Percentiles rank a stretch among this genome's conserved stretches.
Conservation (phyloP, 768 basidiomycete genomes). For the Lanmaoa rubissima region DNA sequence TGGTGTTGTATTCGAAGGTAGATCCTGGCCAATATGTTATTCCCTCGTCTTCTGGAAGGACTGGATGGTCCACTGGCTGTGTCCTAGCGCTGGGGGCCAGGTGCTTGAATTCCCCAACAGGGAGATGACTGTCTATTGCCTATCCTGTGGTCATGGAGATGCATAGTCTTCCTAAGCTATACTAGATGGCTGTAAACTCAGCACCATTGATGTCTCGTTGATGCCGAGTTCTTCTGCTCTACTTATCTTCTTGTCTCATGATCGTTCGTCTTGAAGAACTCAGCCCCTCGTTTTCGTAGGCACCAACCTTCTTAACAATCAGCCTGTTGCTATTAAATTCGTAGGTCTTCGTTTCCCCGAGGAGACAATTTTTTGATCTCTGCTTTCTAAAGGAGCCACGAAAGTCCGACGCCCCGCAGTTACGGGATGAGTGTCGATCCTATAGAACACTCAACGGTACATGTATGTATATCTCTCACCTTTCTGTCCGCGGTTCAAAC, state of each 20-base stretch:
- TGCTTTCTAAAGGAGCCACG: constrained; percentile 71
- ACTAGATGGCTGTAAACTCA: constrained; percentile 4
- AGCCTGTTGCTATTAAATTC: constrained; percentile 96
- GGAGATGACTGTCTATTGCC: constrained; percentile 5
- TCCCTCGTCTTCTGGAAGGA: not conserved
- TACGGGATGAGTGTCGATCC: constrained; percentile 95
- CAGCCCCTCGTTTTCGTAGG: constrained; percentile 45
- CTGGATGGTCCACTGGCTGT: not conserved
- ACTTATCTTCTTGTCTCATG: not conserved
- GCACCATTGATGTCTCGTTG: constrained; percentile 5
- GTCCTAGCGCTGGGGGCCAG: constrained; percentile 5
- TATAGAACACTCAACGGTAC: constrained; percentile 94
- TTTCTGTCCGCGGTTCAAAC: constrained; percentile 14
- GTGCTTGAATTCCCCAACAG: constrained; percentile 12
- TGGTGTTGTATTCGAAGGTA: constrained; percentile 96
- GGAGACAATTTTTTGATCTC: constrained; percentile 14
- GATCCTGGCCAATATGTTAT: not conserved
- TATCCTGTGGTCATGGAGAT: constrained; percentile 6
- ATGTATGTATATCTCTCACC: constrained; percentile 49
- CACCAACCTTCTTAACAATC: constrained; percentile 77
- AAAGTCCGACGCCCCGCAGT: constrained; percentile 96
- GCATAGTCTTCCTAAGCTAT: constrained; percentile 2
- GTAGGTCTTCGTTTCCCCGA: constrained; percentile 45
- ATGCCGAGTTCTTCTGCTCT: constrained; percentile 1
- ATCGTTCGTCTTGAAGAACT: constrained; percentile 8